Percentiles rank a stretch among this genome's conserved stretches.
These are phyloP conservation scores for Beta lomatogona DNA, from an alignment of 179 eudicot genomes.

Conservation along the genomic window DNA sequence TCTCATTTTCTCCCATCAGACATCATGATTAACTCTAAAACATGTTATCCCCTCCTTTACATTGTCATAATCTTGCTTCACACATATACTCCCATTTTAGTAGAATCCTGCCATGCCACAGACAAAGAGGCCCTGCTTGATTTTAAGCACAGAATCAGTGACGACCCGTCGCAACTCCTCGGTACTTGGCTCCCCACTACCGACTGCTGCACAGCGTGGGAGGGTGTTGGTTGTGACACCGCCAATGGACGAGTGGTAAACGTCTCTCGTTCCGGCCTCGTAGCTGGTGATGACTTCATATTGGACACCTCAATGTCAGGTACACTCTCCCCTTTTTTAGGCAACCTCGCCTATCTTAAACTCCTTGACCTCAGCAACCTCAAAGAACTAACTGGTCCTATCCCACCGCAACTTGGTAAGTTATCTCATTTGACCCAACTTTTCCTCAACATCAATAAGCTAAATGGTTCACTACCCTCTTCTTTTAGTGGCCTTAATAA, in stretches of 20 bases:
- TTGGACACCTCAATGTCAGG: constrained; percentile 63
- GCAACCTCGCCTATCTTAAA: constrained; percentile 50
- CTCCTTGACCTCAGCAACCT: constrained; percentile 61
- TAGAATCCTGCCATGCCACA: constrained; percentile 43
- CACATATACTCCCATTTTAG: neutral
- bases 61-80: neutral
- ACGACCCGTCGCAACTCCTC: constrained; percentile 53
- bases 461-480: constrained; percentile 53
- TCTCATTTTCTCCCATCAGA: neutral
- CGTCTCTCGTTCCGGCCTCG: constrained; percentile 54
- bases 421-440: constrained; percentile 42
- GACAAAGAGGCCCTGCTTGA: constrained; percentile 60
- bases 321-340: constrained; percentile 58
- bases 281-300: constrained; percentile 44
- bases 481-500: constrained; percentile 40
- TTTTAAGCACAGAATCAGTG: constrained; percentile 52
- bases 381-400: constrained; percentile 49
- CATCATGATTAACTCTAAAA: constrained; percentile 7
- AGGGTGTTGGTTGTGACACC: constrained; percentile 53
- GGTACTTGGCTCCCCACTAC: constrained; percentile 50
- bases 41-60: neutral
- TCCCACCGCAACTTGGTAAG: constrained; percentile 58
- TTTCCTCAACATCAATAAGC: constrained; percentile 50
- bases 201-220: constrained; percentile 72
- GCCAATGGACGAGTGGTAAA: constrained; percentile 52